Conservation (phyloP, 2,329 filamentous ascomycete genomes). For the Xylariaceae sp. region DNA sequence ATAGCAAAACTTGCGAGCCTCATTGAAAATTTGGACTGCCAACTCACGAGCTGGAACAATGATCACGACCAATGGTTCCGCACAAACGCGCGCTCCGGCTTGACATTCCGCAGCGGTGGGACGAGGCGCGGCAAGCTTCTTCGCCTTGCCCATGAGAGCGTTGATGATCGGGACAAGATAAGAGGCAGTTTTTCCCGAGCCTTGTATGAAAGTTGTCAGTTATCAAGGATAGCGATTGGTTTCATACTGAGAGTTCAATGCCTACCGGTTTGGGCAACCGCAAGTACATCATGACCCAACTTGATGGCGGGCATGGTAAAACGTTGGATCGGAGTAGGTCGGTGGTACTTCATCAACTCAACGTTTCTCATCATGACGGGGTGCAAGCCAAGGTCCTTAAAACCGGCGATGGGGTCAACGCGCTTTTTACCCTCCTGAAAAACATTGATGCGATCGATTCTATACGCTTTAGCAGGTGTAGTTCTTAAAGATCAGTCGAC, state of each 20-base stretch:
- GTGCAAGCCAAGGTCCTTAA: constrained; percentile 76
- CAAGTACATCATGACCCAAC: constrained; percentile 74
- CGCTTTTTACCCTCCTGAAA: constrained; percentile 51
- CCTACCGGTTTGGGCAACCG: constrained; percentile 86
- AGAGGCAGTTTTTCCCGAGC: constrained; percentile 92
- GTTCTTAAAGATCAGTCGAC: neutral
- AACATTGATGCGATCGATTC: constrained; percentile 51
- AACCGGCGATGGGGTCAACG: constrained; percentile 50
- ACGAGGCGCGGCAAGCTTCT: constrained; percentile 74
- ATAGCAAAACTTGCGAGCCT: constrained; percentile 88
- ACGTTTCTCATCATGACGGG: constrained; percentile 78
- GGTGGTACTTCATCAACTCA: constrained; percentile 60
- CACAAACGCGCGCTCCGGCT: constrained; percentile 49
- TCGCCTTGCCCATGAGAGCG: constrained; percentile 91
- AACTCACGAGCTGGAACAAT: constrained; percentile 85
- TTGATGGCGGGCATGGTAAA: constrained; percentile 78
- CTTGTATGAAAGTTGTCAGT: constrained; percentile 41
- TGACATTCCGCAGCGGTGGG: constrained; percentile 55
- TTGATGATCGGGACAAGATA: constrained; percentile 87
- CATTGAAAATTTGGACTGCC: constrained; percentile 91
- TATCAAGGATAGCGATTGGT: neutral
- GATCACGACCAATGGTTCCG: constrained; percentile 83
- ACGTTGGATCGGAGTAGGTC: constrained; percentile 80
- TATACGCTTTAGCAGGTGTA: constrained; percentile 28
- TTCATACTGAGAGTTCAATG: constrained; percentile 13